These are phyloP conservation scores for Guadua angustifolia DNA, from an alignment of 176 grass and related monocot species.

Conservation along the genomic window DNA sequence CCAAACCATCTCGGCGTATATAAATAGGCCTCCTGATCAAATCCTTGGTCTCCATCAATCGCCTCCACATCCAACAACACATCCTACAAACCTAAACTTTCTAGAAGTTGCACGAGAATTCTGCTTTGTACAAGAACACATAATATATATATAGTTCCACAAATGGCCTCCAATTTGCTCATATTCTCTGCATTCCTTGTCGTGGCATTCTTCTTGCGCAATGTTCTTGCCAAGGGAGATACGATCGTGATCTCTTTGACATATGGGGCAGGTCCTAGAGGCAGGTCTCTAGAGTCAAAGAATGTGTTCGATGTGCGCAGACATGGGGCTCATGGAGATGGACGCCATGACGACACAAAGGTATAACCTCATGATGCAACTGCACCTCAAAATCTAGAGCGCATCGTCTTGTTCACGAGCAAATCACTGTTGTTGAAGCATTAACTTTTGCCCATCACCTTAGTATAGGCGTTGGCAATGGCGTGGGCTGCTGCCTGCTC, in stretches of 20 bases:
- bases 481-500: conserved; percentile 60
- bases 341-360: conserved; percentile 57
- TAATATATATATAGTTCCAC: neutral
- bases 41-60: conserved; percentile 6
- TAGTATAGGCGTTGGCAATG: conserved; percentile 54
- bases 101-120: neutral
- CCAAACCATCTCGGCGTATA: neutral
- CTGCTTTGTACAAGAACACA: neutral
- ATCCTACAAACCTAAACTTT: neutral
- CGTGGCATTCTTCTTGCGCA: neutral
- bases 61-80: neutral
- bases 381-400: conserved; percentile 10
- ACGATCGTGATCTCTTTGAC: neutral
- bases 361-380: conserved; percentile 22
- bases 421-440: too few species aligned
- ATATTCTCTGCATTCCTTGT: neutral
- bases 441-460: neutral
- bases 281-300: conserved; percentile 22
- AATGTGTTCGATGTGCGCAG: conserved; percentile 45
- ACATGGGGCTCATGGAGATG: conserved; percentile 59
- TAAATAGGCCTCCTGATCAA: conserved; percentile 19
- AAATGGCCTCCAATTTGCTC: conserved; percentile 9
- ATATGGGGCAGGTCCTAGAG: neutral
- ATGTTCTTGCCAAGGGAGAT: conserved; percentile 17
- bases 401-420: too few species aligned